Base-by-base conservation (phyloP, 805 yeast species). In the Starmerella khaoyaiensis region DNA sequence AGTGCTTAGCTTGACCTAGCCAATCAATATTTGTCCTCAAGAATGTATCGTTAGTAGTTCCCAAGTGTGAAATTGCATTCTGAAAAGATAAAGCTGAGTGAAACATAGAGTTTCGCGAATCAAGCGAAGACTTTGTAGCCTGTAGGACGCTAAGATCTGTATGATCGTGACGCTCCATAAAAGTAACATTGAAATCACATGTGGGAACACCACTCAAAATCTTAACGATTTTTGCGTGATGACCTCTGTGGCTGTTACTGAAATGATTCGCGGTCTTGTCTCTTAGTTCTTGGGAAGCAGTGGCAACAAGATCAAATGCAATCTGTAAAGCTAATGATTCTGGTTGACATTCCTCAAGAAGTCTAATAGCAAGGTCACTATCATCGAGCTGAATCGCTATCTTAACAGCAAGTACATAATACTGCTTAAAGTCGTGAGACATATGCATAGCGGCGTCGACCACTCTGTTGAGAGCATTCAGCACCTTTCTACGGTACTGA, bases 1-100 rank as follows among this genome's bases (percentile, higher is more conserved):
- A 90, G 60, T 87, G 84, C 32, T 87, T 77, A n/a, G 98, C 96
- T 61, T 84, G 82, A 30, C 93, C 93, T 48, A 90, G 67, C 96
- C 97, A 90, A 52, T 87, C 95, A 53, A 84, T 66, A 55, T 90
- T 90, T 30, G 78, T 71, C 57, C 94, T 71, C 61, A 87, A 79
- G 54, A 90, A 90, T 0, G 84, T 74, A 57, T 90, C 96, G 53
- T 81, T 93, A 7, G 97, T 82, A 11, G 98, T 90, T 40, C 97
- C 98, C 26, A 90, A 81, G 58, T 86, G 94, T 72, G 87, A 71
- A 55, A 84, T 83, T 0, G 96, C 96, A 54, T 84, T 87, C 38
- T 90, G 76, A 56, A 90, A 84, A 33, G 96, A 82, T 33, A 90
- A 84, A 6, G 96, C 98, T 18, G 93, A 78, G 62, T 90, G 98